Base-by-base conservation (phyloP, 805 yeast genomes). In the Sugiyamaella marilandica region DNA sequence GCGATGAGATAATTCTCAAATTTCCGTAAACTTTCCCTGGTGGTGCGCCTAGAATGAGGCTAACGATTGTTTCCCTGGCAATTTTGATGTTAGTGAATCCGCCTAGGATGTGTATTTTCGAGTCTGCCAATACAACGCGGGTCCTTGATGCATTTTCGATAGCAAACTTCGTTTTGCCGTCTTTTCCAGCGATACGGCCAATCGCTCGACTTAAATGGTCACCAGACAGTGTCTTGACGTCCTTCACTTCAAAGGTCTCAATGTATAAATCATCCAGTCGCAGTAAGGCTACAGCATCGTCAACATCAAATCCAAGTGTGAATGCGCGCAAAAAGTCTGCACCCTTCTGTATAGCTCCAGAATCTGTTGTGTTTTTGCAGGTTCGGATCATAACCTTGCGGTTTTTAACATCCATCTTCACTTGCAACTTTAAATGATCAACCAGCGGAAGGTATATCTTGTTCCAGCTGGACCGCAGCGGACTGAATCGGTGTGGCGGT, bases 181-280 rank as follows among this genome's bases (percentile, higher is more conserved):
- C 99, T 68, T 94, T 95, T 70, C 99, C 99, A 11, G 99, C 99
- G 71, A 94, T 94, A 79, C 99, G 89, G 65, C 99, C 99, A 68
- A 94, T 94, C 7, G 99, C 99, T 79, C 99, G 85, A 49, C 96
- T 86, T 68, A 94, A 77, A 80, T 94, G 99, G 72, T 94, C 99
- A 26, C 98, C 99, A 29, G 82, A 83, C 61, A 94, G 75, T 3
- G 97, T 92, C 72, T 94, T 95, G 53, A 94, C 97, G 71, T 94
- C 99, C 69, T 94, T 94, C 63, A 94, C 79, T 69, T 94, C 99
- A 67, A 94, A 94, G 3, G 98, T 89, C 72, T 94, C 99, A 59
- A 94, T 91, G 74, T 91, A 94, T 59, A 94, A 79, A 70, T 94
- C 99, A 70, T 94, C 99, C 64, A 94, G 76, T 72, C 99, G 82